Percentiles rank a stretch among this genome's conserved stretches.
phyloP scores from a whole-genome alignment of 1,284 basidiomycete species.

The Microbotryomycetes sp. region DNA sequence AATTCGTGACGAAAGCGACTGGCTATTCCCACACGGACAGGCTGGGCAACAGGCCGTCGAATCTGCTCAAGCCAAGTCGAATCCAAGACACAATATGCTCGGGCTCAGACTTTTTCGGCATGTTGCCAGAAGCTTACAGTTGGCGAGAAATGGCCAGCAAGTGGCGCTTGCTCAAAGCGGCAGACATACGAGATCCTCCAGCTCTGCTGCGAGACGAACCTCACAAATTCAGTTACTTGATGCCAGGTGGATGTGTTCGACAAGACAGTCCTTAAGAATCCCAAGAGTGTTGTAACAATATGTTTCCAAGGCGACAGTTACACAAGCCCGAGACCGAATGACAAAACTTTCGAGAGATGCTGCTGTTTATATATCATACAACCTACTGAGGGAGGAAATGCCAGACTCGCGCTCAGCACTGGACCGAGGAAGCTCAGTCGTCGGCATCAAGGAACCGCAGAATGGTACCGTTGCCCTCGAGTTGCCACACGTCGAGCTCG shows the following conservation, averaged over 20 bases:
- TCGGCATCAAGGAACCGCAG: slow-evolving; percentile 9
- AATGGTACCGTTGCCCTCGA: slow-evolving; percentile 26
- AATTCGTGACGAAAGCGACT: slow-evolving; percentile 55
- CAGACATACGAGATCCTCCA: slow-evolving; percentile 50
- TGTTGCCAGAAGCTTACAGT: slow-evolving; percentile 59
- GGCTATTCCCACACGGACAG: slow-evolving; percentile 61
- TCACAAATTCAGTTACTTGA: slow-evolving; percentile 50
- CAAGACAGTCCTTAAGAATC: slow-evolving; percentile 7
- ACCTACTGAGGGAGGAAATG: too few species aligned
- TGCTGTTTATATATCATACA: too few species aligned
- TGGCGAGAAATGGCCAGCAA: slow-evolving; percentile 32
- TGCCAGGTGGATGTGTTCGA: slow-evolving; percentile 53
- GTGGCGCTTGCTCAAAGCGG: slow-evolving; percentile 36
- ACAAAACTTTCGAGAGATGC: too few species aligned
- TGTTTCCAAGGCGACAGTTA: too few species aligned
- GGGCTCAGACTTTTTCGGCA: slow-evolving; percentile 51
- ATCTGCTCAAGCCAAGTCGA: slow-evolving; percentile 48
- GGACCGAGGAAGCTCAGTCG: neutral
- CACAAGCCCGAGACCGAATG: too few species aligned
- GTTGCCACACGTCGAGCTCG: slow-evolving; percentile 32
- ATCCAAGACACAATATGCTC: slow-evolving; percentile 57
- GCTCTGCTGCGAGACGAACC: slow-evolving; percentile 51
- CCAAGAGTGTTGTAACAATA: too few species aligned
- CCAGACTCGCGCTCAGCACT: neutral
- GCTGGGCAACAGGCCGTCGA: slow-evolving; percentile 48